phyloP scores from a whole-genome alignment of 2,329 filamentous ascomycete species.

The Bipolaris victoriae region DNA sequence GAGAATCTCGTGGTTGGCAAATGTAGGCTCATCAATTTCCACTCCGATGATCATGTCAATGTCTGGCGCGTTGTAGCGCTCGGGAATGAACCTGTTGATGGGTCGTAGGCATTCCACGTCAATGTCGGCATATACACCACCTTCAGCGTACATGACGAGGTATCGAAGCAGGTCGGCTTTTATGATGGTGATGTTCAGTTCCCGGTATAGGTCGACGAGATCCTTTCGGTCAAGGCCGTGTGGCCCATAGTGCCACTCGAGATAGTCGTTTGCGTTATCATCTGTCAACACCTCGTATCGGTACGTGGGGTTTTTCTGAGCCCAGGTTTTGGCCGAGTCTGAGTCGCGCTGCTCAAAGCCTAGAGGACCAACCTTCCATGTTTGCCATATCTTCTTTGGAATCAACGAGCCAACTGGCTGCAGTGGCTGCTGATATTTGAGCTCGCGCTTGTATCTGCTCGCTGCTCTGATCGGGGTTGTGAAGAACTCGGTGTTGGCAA shows the following conservation, averaged over 20 bases:
- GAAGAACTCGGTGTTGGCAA: conserved; percentile 43
- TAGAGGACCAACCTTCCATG: conserved; percentile 73
- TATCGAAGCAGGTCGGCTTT: conserved; percentile 71
- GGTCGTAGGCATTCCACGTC: conserved; percentile 64
- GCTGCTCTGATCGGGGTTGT: conserved; percentile 43
- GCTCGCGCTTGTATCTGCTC: conserved; percentile 42
- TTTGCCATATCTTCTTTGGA: conserved; percentile 77
- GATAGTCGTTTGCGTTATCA: conserved; percentile 69
- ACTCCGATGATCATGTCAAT: conserved; percentile 73
- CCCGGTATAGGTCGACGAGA: conserved; percentile 36
- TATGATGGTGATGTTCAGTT: conserved; percentile 63
- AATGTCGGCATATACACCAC: conserved; percentile 66
- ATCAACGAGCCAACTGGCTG: conserved; percentile 47
- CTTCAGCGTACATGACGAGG: conserved; percentile 70
- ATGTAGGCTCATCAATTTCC: conserved; percentile 73
- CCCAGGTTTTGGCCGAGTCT: conserved; percentile 67
- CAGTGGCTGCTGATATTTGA: conserved; percentile 43
- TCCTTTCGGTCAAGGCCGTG: conserved; percentile 70
- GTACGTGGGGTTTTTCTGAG: conserved; percentile 68
- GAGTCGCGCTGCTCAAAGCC: conserved; percentile 69
- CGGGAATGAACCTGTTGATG: conserved; percentile 65
- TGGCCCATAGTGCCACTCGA: conserved; percentile 71
- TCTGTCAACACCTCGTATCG: conserved; percentile 75
- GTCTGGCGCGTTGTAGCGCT: conserved; percentile 67
- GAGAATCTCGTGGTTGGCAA: conserved; percentile 67